Percentiles rank a stretch among this genome's conserved stretches.
These are phyloP conservation scores for Neurospora sublineolata DNA, from an alignment of 495 filamentous ascomycete species.

Conservation along the genomic window DNA sequence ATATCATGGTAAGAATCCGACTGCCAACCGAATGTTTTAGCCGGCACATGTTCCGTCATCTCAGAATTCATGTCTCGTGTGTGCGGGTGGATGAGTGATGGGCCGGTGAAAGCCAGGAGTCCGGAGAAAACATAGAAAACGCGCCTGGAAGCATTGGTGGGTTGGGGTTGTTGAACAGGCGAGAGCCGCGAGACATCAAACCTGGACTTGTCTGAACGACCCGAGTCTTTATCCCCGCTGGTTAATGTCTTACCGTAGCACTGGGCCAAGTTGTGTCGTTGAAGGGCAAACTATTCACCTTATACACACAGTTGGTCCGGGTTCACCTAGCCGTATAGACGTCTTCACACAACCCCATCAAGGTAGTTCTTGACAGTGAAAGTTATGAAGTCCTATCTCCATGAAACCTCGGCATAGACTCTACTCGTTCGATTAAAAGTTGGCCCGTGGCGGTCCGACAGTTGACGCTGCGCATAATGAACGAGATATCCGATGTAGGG, in stretches of 20 bases:
- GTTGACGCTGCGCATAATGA: not conserved
- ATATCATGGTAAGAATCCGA: not conserved
- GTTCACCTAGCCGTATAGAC: not conserved
- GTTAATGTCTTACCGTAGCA: not conserved
- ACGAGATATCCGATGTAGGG: not conserved
- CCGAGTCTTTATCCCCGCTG: not conserved
- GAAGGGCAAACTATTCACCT: not conserved
- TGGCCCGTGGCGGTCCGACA: not conserved
- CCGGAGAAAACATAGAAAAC: not conserved
- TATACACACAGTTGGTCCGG: not conserved
- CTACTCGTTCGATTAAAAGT: not conserved
- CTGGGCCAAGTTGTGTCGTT: not conserved
- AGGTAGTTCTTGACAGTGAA: not conserved
- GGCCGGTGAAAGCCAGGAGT: not conserved
- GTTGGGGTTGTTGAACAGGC: not conserved
- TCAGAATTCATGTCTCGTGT: not conserved
- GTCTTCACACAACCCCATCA: not conserved
- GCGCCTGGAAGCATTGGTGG: not conserved
- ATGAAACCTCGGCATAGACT: not conserved
- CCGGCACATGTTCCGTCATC: not conserved
- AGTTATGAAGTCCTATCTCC: not conserved
- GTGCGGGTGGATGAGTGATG: not conserved
- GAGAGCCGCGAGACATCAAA: not conserved
- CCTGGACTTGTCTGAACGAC: not conserved
- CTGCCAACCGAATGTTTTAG: not conserved